Conservation (phyloP, 129 eudicot genomes). For the Flaveria brownii region DNA sequence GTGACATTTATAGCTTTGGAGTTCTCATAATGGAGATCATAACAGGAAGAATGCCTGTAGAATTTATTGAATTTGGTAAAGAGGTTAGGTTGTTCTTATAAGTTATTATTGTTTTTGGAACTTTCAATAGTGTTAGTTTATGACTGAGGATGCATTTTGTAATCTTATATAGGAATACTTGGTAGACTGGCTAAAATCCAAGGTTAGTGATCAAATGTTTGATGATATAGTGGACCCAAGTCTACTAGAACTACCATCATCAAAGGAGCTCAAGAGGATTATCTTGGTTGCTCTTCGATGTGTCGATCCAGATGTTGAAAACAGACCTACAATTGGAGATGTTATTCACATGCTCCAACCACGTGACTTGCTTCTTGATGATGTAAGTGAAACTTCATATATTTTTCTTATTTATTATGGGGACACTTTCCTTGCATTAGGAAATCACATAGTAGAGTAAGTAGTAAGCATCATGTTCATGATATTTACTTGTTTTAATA, state of each 20-base stretch:
- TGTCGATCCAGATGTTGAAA: constrained; percentile 47
- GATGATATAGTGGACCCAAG: constrained; percentile 41
- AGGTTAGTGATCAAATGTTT: constrained; percentile 31
- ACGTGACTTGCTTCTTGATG: constrained; percentile 51
- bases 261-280: constrained; percentile 46
- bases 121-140: neutral
- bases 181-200: constrained; percentile 49
- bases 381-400: constrained; percentile 31
- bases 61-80: constrained; percentile 17
- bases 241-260: constrained; percentile 35
- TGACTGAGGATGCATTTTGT: neutral
- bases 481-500: neutral
- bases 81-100: constrained; percentile 34
- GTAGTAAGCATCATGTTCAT: too few species aligned
- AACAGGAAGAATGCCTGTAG: constrained; percentile 40
- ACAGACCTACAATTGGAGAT: constrained; percentile 57
- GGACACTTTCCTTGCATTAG: too few species aligned
- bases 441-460: too few species aligned
- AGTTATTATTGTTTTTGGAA: neutral
- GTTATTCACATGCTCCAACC: constrained; percentile 61
- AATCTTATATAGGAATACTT: constrained; percentile 39
- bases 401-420: neutral
- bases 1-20: constrained; percentile 59
- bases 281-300: constrained; percentile 56
- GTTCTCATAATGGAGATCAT: constrained; percentile 57